phyloP scores from a whole-genome alignment of 495 filamentous ascomycete genomes.

The Lichina pygmaea region DNA sequence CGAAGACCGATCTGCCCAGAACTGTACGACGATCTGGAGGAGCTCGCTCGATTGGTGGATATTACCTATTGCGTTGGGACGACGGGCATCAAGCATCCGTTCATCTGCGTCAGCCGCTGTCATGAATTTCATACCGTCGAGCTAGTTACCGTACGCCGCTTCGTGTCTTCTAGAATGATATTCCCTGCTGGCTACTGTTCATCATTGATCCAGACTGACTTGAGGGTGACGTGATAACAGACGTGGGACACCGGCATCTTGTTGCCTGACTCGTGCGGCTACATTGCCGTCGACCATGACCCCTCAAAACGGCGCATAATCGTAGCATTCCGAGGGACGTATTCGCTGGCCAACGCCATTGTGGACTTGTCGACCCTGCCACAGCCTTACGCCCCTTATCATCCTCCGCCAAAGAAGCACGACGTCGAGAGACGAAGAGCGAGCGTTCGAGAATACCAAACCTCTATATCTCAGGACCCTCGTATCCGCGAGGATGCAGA shows the following conservation, averaged over 20 bases:
- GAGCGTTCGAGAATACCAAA: background rate
- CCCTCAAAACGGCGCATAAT: slow-evolving; percentile 36
- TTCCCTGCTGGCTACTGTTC: background rate
- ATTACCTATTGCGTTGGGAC: slow-evolving; percentile 83
- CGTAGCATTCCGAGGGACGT: slow-evolving; percentile 86
- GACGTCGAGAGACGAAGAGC: slow-evolving; percentile 10
- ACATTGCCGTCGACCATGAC: slow-evolving; percentile 59
- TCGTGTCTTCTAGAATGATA: background rate
- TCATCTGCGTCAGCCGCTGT: slow-evolving; percentile 64
- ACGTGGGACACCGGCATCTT: slow-evolving; percentile 80
- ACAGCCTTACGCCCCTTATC: slow-evolving; percentile 77
- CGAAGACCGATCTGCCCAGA: slow-evolving; percentile 22
- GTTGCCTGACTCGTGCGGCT: slow-evolving; percentile 79
- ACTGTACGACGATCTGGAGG: slow-evolving; percentile 62
- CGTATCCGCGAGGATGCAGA: too few species aligned
- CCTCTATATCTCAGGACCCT: background rate
- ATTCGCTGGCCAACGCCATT: slow-evolving; percentile 73
- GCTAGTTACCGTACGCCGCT: slow-evolving; percentile 29
- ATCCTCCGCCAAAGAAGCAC: slow-evolving; percentile 13
- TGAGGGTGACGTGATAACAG: slow-evolving; percentile 9
- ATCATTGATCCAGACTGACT: background rate
- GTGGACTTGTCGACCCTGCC: slow-evolving; percentile 67
- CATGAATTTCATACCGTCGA: slow-evolving; percentile 52
- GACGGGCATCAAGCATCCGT: slow-evolving; percentile 54
- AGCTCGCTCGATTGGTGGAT: slow-evolving; percentile 68